phyloP scores from a whole-genome alignment of 805 yeast species.

The Yarrowia divulgata region DNA sequence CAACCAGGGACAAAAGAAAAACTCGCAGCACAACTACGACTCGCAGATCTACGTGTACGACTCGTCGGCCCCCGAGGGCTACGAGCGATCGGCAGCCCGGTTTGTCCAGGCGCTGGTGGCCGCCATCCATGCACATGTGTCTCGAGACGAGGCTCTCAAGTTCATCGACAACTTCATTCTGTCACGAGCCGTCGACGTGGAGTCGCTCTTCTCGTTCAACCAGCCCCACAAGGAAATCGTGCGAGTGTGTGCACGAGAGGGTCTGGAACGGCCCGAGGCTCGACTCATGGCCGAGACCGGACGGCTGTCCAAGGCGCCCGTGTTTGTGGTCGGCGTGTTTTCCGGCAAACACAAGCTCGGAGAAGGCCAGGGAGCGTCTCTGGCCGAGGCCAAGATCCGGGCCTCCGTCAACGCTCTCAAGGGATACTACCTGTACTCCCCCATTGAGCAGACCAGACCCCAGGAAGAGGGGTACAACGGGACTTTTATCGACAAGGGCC shows the following conservation, averaged over 20 bases:
- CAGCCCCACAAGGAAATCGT: conserved; percentile 87
- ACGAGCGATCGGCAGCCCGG: conserved; percentile 58
- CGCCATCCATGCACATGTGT: conserved; percentile 77
- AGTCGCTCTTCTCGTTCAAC: conserved; percentile 76
- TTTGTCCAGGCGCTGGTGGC: conserved; percentile 85
- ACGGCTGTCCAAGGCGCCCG: conserved; percentile 80
- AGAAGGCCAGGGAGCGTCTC: conserved; percentile 91
- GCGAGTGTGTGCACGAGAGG: conserved; percentile 76
- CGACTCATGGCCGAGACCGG: conserved; percentile 94
- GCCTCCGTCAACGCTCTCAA: conserved; percentile 90
- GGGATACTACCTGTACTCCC: conserved; percentile 91
- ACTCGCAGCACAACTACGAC: conserved; percentile 35
- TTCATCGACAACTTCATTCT: conserved; percentile 74
- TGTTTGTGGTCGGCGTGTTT: conserved; percentile 90
- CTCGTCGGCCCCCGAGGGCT: conserved; percentile 50
- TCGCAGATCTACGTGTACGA: conserved; percentile 22
- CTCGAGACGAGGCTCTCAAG: conserved; percentile 65
- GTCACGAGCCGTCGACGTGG: conserved; percentile 80
- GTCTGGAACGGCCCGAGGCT: conserved; percentile 74
- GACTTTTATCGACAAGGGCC: conserved; percentile 48
- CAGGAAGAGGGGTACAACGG: conserved; percentile 56
- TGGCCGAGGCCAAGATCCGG: conserved; percentile 89
- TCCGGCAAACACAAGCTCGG: conserved; percentile 83
- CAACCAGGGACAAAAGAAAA: conserved; percentile 46
- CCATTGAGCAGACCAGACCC: conserved; percentile 68